phyloP scores from a whole-genome alignment of 1,284 basidiomycete genomes.

The Ganoderma meredithae region DNA sequence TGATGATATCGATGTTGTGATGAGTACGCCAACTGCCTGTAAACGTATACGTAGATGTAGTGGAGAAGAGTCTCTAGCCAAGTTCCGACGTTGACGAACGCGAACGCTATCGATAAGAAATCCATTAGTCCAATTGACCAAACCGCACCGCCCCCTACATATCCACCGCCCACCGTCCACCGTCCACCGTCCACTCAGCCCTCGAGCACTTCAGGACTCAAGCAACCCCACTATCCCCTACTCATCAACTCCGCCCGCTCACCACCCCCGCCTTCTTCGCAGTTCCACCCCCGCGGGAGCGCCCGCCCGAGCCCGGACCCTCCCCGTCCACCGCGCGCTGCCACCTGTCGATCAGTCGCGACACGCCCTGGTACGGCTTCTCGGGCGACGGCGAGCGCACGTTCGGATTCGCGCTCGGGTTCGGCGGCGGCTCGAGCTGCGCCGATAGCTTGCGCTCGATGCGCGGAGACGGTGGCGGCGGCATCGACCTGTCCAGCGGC shows the following conservation, averaged over 20 bases:
- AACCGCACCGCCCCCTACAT: slow-evolving; percentile 5
- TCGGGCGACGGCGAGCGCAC: slow-evolving; percentile 70
- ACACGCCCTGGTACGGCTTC: slow-evolving; percentile 79
- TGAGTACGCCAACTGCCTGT: slow-evolving; percentile 11
- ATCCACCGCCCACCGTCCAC: background rate
- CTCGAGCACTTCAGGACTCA: background rate
- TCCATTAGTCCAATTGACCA: slow-evolving; percentile 4
- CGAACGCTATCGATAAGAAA: slow-evolving; percentile 7
- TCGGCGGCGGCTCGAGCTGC: slow-evolving; percentile 39
- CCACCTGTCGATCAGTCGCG: slow-evolving; percentile 84
- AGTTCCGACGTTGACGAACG: background rate
- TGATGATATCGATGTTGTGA: slow-evolving; percentile 3
- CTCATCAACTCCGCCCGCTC: slow-evolving; percentile 22
- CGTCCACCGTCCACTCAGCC: background rate
- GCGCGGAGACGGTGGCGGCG: slow-evolving; percentile 27
- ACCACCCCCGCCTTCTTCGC: slow-evolving; percentile 32
- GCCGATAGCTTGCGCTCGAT: slow-evolving; percentile 28
- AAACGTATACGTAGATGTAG: background rate
- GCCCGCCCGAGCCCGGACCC: slow-evolving; percentile 40
- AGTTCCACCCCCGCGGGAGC: slow-evolving; percentile 26
- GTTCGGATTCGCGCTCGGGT: slow-evolving; percentile 25
- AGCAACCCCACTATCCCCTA: too few species aligned
- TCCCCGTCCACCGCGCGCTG: slow-evolving; percentile 77
- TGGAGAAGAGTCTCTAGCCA: slow-evolving; percentile 4
- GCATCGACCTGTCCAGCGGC: slow-evolving; percentile 14